These are phyloP conservation scores for Paecilomyces fulvus DNA, from an alignment of 2,329 filamentous ascomycete genomes.

Conservation along the genomic window DNA sequence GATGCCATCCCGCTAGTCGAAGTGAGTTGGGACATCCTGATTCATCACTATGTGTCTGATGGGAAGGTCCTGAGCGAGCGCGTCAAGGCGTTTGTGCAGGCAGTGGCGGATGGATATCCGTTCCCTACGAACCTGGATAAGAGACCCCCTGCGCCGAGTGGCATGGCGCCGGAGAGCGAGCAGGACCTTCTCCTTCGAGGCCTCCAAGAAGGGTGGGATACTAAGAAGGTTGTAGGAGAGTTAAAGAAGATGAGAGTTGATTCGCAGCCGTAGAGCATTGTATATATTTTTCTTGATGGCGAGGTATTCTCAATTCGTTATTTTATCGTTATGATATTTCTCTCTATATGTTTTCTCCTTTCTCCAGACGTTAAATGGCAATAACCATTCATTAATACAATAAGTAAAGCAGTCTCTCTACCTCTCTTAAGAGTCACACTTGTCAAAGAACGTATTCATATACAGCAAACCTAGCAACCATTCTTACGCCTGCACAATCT, in stretches of 20 bases:
- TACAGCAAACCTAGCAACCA: not conserved
- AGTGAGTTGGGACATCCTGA: constrained; percentile 46
- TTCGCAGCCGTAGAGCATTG: constrained; percentile 6
- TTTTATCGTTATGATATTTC: too few species aligned
- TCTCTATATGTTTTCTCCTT: too few species aligned
- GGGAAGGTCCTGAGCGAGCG: constrained; percentile 25
- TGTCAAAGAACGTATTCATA: not conserved
- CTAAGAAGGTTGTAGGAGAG: constrained; percentile 32
- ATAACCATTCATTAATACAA: not conserved
- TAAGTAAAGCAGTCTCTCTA: not conserved
- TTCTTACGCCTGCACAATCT: constrained; percentile 6
- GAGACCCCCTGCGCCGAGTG: constrained; percentile 46
- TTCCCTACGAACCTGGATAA: constrained; percentile 56
- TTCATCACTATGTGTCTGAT: constrained; percentile 39
- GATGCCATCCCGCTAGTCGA: constrained; percentile 46
- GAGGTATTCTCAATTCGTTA: too few species aligned
- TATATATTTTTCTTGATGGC: not conserved
- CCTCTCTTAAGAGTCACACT: not conserved
- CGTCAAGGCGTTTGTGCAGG: constrained; percentile 41
- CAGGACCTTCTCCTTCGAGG: constrained; percentile 43
- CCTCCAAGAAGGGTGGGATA: constrained; percentile 35
- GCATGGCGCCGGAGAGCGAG: constrained; percentile 54
- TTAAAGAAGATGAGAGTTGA: constrained; percentile 33
- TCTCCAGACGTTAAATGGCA: not conserved
- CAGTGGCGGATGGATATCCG: constrained; percentile 51